A percentile compares a stretch with the other conserved stretches of the same genome.
phyloP scores from a whole-genome alignment of 768 basidiomycete species.

The Mycena rosella region DNA sequence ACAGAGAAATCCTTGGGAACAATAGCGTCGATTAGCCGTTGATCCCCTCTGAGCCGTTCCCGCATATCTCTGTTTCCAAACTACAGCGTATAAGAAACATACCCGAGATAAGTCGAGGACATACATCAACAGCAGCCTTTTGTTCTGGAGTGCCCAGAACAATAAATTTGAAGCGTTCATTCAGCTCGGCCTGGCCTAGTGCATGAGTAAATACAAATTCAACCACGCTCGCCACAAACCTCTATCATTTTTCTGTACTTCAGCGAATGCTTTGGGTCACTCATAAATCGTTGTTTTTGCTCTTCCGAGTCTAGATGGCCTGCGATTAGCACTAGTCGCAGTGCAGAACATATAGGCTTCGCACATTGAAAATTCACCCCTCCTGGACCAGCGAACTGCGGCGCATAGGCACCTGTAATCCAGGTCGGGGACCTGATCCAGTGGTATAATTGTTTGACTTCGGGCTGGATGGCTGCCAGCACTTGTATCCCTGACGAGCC shows the following conservation, averaged over 20 bases:
- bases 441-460: constrained; percentile 53
- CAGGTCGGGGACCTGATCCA: constrained; percentile 63
- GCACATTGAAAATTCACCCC: constrained; percentile 41
- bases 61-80: constrained; percentile 45
- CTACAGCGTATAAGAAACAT: constrained; percentile 4
- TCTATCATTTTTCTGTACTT: constrained; percentile 48
- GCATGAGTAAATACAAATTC: constrained; percentile 24
- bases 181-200: constrained; percentile 42
- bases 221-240: constrained; percentile 8
- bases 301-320: constrained; percentile 33
- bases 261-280: constrained; percentile 53
- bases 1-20: constrained; percentile 58
- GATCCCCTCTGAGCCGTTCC: constrained; percentile 32
- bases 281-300: constrained; percentile 46
- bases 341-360: neutral
- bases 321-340: neutral
- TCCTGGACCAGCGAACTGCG: constrained; percentile 47
- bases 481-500: constrained; percentile 58
- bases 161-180: constrained; percentile 45
- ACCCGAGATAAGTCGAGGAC: neutral
- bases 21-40: constrained; percentile 42
- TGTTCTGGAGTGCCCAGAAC: constrained; percentile 56
- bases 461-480: constrained; percentile 57
- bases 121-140: constrained; percentile 57
- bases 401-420: constrained; percentile 53